These are phyloP conservation scores for Poa annua DNA, from an alignment of 176 grass and related monocot species.

Conservation along the genomic window DNA sequence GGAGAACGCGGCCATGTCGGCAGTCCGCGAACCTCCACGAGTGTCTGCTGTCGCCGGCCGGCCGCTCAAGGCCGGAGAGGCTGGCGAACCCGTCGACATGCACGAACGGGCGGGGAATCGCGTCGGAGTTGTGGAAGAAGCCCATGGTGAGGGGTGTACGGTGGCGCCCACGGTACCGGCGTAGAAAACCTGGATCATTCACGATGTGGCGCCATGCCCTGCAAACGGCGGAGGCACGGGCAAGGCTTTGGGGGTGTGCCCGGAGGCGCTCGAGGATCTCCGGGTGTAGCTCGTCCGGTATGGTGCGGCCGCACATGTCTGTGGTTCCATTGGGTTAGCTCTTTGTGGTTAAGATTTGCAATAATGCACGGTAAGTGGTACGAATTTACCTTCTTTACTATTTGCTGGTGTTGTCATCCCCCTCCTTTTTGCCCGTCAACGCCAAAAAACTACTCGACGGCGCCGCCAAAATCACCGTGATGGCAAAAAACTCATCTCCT, in stretches of 20 bases:
- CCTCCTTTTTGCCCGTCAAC: neutral
- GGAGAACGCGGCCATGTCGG: no score
- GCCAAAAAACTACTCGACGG: neutral
- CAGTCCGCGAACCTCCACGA: neutral
- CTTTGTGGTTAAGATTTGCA: neutral
- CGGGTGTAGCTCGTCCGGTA: neutral
- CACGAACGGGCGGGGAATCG: neutral
- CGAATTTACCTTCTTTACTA: neutral
- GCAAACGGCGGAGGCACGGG: neutral
- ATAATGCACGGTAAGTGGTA: neutral
- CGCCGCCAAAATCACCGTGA: neutral
- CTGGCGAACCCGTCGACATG: neutral
- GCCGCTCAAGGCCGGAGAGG: neutral
- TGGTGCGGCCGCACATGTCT: neutral
- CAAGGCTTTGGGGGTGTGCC: neutral
- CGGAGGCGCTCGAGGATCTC: neutral
- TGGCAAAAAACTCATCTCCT: neutral
- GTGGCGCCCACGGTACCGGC: neutral
- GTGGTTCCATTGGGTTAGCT: neutral
- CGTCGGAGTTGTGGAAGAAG: slow-evolving; percentile 17
- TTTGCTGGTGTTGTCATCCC: neutral
- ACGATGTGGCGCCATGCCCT: neutral
- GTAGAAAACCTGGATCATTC: neutral
- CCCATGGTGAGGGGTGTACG: neutral
- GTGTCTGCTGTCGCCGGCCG: neutral